phyloP scores from a whole-genome alignment of 306 rosid genomes.

The Malus sylvestris region DNA sequence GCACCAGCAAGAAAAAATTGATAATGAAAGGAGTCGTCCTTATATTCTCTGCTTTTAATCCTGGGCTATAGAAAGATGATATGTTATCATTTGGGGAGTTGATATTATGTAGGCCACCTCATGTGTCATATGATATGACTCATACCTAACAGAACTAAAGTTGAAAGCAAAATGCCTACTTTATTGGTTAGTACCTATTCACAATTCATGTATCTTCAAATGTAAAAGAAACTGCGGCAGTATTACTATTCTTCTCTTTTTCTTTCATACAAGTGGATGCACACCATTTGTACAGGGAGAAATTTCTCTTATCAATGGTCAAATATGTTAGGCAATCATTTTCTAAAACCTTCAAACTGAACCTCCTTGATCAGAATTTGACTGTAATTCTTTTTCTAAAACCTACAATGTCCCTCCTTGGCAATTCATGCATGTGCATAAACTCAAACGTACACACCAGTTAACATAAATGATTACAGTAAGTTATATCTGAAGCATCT shows the following conservation, averaged over 20 bases:
- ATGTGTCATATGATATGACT: too few species aligned
- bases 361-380: not conserved
- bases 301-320: not conserved
- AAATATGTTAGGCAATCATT: not conserved
- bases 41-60: too few species aligned
- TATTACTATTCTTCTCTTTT: not conserved
- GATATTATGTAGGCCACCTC: too few species aligned
- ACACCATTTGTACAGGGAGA: not conserved
- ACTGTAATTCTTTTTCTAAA: not conserved
- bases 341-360: not conserved
- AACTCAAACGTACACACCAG: not conserved
- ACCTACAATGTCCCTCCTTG: not conserved
- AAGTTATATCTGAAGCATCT: not conserved
- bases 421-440: not conserved
- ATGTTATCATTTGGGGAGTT: too few species aligned
- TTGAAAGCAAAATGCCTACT: not conserved
- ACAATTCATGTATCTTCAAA: not conserved
- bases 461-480: not conserved
- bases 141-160: not conserved
- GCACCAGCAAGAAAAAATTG: too few species aligned
- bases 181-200: not conserved
- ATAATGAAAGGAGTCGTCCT: too few species aligned
- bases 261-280: not conserved
- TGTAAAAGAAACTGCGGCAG: not conserved
- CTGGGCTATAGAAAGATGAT: too few species aligned